Evolutionary conservation across 1,284 basidiomycete genomes (phyloP).

Genomic region (Schizopora paradoxa): DNA sequence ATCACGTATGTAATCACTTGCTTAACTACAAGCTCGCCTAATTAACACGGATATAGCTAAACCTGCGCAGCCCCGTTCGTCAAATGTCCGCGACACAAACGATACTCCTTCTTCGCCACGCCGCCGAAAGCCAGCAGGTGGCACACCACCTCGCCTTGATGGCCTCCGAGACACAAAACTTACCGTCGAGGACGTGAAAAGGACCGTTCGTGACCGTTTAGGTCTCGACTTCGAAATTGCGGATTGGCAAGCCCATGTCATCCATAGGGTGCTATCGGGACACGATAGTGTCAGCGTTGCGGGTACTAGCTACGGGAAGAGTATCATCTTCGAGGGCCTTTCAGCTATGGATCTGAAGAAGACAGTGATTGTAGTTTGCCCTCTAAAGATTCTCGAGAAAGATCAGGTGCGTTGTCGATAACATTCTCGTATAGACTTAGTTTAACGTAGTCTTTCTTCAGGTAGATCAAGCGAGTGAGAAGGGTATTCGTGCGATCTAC

Average conservation of each 20-base stretch:
- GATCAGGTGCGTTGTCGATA: conserved; percentile 23
- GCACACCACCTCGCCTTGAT: too few relatives aligned
- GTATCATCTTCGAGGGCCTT: conserved; percentile 25
- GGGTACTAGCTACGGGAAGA: conserved; percentile 29
- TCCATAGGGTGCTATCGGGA: conserved; percentile 18
- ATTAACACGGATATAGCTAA: too few relatives aligned
- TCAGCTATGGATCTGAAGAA: conserved; percentile 20
- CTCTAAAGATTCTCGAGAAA: conserved; percentile 26
- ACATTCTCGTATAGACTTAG: neutral
- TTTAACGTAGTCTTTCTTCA: neutral
- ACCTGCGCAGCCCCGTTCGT: too few relatives aligned
- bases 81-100: too few relatives aligned
- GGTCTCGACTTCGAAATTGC: neutral
- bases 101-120: too few relatives aligned
- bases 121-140: too few relatives aligned
- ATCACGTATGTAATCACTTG: too few relatives aligned
- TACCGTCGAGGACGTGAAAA: too few relatives aligned
- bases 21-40: too few relatives aligned
- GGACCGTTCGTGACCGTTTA: too few relatives aligned
- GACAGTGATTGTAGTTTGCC: conserved; percentile 24
- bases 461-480: conserved; percentile 17
- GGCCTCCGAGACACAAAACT: too few relatives aligned
- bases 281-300: conserved; percentile 24
- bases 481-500: conserved; percentile 16
- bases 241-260: conserved; percentile 21